Percentiles rank a stretch among this genome's conserved stretches.
phyloP scores from a whole-genome alignment of 805 yeast species.

The Zygosaccharomyces bailii region DNA sequence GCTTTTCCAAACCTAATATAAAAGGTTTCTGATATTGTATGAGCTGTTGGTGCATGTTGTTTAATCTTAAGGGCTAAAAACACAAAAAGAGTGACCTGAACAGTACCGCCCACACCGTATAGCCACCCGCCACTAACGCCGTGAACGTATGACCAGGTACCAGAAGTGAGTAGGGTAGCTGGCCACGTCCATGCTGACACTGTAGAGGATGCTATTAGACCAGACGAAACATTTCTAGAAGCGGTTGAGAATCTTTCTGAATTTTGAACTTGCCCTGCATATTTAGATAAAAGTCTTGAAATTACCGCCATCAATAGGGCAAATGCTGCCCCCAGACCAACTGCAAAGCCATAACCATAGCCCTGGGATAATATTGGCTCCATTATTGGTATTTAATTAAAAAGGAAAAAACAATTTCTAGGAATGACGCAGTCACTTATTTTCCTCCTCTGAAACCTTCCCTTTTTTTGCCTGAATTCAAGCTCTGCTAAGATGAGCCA shows the following conservation, averaged over 20 bases:
- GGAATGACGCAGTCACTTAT: not conserved
- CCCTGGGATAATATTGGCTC: slow-evolving; percentile 34
- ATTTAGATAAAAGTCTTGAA: slow-evolving; percentile 35
- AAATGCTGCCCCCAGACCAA: slow-evolving; percentile 44
- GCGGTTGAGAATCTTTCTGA: slow-evolving; percentile 44
- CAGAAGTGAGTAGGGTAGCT: slow-evolving; percentile 39
- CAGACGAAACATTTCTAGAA: slow-evolving; percentile 39
- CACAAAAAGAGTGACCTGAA: slow-evolving; percentile 39
- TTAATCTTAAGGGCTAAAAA: slow-evolving; percentile 41
- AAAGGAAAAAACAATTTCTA: not conserved
- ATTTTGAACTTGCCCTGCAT: slow-evolving; percentile 39
- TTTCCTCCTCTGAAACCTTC: no score
- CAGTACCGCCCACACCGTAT: slow-evolving; percentile 39
- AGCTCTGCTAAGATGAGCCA: no score
- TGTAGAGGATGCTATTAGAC: slow-evolving; percentile 38
- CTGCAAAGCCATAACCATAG: slow-evolving; percentile 41
- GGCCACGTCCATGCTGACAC: slow-evolving; percentile 48
- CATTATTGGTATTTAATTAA: slow-evolving; percentile 10
- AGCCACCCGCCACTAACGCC: slow-evolving; percentile 43
- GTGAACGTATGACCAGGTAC: slow-evolving; percentile 40
- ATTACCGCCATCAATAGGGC: slow-evolving; percentile 40
- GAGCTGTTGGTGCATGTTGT: slow-evolving; percentile 42
- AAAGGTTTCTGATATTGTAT: slow-evolving; percentile 41
- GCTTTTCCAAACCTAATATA: slow-evolving; percentile 38
- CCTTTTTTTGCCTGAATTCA: no score